These are phyloP conservation scores for Aegilops sharonensis DNA, from an alignment of 176 grass and related monocot species.

Conservation along the genomic window DNA sequence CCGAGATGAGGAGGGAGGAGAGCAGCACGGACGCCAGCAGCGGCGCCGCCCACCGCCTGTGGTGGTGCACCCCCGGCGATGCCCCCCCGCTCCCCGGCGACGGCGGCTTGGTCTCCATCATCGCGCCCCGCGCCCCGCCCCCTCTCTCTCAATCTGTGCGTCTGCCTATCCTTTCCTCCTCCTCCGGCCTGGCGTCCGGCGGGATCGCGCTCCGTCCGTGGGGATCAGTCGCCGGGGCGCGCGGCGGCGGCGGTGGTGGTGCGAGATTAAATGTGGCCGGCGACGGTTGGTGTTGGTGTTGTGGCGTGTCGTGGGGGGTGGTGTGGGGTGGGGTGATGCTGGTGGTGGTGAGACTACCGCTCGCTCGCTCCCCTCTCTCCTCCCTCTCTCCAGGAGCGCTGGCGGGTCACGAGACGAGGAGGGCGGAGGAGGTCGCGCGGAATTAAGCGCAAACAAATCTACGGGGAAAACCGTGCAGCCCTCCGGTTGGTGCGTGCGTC, in stretches of 20 bases:
- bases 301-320: constrained; percentile 22
- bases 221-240: constrained; percentile 21
- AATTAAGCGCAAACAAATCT: not conserved
- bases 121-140: not conserved
- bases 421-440: not conserved
- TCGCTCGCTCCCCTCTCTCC: not conserved
- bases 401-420: not conserved
- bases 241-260: not conserved
- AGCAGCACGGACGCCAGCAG: constrained; percentile 73
- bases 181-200: not conserved
- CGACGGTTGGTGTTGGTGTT: constrained; percentile 41
- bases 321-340: not conserved
- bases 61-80: constrained; percentile 33
- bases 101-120: constrained; percentile 54
- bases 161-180: not conserved
- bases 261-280: constrained; percentile 41
- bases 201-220: not conserved
- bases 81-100: constrained; percentile 40
- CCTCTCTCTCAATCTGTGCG: not conserved
- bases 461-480: not conserved
- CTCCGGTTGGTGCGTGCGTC: constrained; percentile 26
- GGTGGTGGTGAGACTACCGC: constrained; percentile 2
- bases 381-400: not conserved
- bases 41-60: constrained; percentile 77
- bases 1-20: constrained; percentile 66